Evolutionary conservation across 495 filamentous ascomycete species (phyloP).

Genomic region (Penicillium turbatum): DNA sequence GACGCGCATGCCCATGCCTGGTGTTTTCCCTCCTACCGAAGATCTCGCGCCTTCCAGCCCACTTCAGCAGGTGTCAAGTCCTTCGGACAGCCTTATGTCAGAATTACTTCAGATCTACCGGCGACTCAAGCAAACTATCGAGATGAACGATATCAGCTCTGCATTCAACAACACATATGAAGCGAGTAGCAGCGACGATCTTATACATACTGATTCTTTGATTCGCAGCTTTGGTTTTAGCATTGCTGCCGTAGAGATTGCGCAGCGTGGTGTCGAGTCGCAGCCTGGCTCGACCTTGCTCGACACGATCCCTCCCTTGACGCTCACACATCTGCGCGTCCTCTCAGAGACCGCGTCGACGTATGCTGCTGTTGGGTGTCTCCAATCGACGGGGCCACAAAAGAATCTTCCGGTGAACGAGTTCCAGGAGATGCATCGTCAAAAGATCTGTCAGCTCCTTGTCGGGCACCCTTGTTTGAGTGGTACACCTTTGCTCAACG

Average conservation of each 20-base stretch:
- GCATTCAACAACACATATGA: conserved; percentile 43
- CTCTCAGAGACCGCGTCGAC: conserved; percentile 83
- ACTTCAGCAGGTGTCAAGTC: conserved; percentile 32
- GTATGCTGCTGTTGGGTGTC: conserved; percentile 72
- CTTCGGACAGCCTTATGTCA: conserved; percentile 45
- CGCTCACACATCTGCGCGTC: conserved; percentile 83
- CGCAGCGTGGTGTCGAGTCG: conserved; percentile 79
- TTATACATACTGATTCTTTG: conserved; percentile 64
- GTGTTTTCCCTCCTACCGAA: conserved; percentile 41
- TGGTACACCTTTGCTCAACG: conserved; percentile 35
- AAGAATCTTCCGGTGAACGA: conserved; percentile 60
- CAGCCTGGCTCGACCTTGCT: conserved; percentile 70
- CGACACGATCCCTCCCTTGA: conserved; percentile 77
- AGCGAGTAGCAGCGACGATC: conserved; percentile 39
- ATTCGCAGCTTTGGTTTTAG: conserved; percentile 75
- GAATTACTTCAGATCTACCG: conserved; percentile 80
- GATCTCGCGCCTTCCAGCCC: conserved; percentile 30
- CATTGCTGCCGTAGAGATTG: conserved; percentile 88
- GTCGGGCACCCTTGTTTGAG: conserved; percentile 48
- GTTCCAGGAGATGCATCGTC: conserved; percentile 62
- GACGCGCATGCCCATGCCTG: conserved; percentile 44
- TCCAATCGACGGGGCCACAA: conserved; percentile 48
- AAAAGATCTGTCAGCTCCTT: conserved; percentile 77
- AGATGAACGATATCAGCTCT: conserved; percentile 60
- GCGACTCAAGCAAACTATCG: conserved; percentile 73